Conservation (phyloP, 2,329 filamentous ascomycete genomes). For the Hawksworthiomyces lignivorus region DNA sequence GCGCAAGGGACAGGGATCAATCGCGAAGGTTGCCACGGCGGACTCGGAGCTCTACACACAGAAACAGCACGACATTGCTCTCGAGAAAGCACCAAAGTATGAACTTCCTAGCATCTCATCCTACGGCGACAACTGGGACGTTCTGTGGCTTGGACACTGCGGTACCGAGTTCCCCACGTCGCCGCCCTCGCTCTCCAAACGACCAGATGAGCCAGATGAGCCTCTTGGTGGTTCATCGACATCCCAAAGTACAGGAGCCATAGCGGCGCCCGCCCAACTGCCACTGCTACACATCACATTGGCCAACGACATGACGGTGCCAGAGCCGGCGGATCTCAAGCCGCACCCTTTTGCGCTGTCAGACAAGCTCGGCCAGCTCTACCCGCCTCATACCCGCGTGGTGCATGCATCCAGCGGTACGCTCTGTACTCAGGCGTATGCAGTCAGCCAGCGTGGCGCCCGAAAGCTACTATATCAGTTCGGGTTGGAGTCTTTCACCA, state of each 20-base stretch:
- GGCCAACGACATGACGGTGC: constrained; percentile 28
- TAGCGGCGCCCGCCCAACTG: neutral
- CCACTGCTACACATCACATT: constrained; percentile 14
- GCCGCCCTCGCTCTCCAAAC: constrained; percentile 2
- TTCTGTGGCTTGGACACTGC: constrained; percentile 46
- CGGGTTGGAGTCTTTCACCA: constrained; percentile 31
- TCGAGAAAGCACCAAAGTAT: constrained; percentile 12
- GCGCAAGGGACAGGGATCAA: constrained; percentile 4
- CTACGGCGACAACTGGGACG: constrained; percentile 45
- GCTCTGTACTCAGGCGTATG: constrained; percentile 32
- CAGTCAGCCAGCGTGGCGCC: constrained; percentile 35
- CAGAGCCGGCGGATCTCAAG: constrained; percentile 25
- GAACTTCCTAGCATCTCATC: constrained; percentile 24
- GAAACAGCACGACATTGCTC: constrained; percentile 7
- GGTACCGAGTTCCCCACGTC: constrained; percentile 25
- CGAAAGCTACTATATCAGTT: constrained; percentile 34
- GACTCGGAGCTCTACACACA: constrained; percentile 3
- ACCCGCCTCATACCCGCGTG: constrained; percentile 35
- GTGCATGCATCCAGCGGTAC: constrained; percentile 35
- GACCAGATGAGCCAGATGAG: neutral
- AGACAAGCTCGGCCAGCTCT: constrained; percentile 19
- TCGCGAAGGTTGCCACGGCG: too few relatives aligned
- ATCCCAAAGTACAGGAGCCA: neutral
- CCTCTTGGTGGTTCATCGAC: neutral
- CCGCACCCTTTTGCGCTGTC: constrained; percentile 28